Percentiles rank a stretch among this genome's conserved stretches.
Conservation (phyloP, 352 stramenopile genomes). For the Hyaloperonospora arabidopsidis region DNA sequence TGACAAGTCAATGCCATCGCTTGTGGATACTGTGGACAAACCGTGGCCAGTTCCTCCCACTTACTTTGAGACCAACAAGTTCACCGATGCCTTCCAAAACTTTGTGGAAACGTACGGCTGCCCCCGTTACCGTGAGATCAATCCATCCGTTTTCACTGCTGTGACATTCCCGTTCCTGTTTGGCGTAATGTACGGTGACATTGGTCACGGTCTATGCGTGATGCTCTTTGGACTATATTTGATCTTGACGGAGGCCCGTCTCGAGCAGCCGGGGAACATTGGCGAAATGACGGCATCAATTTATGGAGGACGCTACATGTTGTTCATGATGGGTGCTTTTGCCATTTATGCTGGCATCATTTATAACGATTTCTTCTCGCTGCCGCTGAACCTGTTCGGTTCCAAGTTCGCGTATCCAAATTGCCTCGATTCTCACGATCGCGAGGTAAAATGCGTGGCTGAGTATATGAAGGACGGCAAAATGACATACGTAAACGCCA, state of each 20-base stretch:
- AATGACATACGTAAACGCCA: constrained; percentile 65
- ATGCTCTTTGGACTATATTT: constrained; percentile 92
- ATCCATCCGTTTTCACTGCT: constrained; percentile 97
- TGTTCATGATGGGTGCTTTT: constrained; percentile 98
- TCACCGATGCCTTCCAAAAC: constrained; percentile 96
- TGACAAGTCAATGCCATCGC: constrained; percentile 90
- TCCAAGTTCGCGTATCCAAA: constrained; percentile 90
- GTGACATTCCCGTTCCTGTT: constrained; percentile 99
- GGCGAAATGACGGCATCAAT: constrained; percentile 89
- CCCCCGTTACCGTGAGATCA: constrained; percentile 96
- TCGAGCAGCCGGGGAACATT: constrained; percentile 67
- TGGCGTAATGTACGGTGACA: constrained; percentile 99
- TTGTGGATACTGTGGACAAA: constrained; percentile 91
- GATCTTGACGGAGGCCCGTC: constrained; percentile 88
- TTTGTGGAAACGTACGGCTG: constrained; percentile 99
- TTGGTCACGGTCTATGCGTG: constrained; percentile 95
- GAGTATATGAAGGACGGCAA: constrained; percentile 71
- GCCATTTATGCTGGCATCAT: constrained; percentile 96
- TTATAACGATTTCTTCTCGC: constrained; percentile 99
- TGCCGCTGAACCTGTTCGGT: constrained; percentile 95
- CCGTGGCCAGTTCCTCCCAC: constrained; percentile 95
- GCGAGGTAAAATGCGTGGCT: constrained; percentile 54
- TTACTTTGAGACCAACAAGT: constrained; percentile 99
- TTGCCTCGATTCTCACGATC: constrained; percentile 50
- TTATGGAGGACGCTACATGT: constrained; percentile 95